Conservation (phyloP, 805 yeast species). For the Ogataea sp. region DNA sequence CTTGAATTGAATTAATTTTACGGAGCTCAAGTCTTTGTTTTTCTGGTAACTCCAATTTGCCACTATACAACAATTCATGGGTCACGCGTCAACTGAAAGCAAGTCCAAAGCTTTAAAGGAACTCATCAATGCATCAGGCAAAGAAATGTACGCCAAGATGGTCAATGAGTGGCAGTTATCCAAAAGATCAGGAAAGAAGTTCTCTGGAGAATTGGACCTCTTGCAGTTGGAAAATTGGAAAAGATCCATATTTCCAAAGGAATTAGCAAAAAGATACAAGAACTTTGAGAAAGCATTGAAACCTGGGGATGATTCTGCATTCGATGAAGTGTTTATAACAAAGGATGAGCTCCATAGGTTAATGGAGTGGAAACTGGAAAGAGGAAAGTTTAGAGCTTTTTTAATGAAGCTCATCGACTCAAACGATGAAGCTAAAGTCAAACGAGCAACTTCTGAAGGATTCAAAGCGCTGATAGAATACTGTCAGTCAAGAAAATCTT, state of each 20-base stretch:
- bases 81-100: background rate
- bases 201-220: constrained; percentile 19
- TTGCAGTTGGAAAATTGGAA: constrained; percentile 33
- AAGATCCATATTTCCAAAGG: constrained; percentile 20
- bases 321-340: constrained; percentile 19
- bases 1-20: no score
- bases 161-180: background rate
- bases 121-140: no score
- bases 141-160: background rate
- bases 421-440: constrained; percentile 26
- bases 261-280: constrained; percentile 17
- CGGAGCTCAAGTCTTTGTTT: no score
- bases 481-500: background rate
- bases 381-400: constrained; percentile 37
- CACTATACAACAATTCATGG: no score
- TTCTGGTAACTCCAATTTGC: no score
- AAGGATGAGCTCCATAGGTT: constrained; percentile 31
- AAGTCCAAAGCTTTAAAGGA: no score
- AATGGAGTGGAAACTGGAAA: constrained; percentile 42
- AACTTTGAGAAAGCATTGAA: constrained; percentile 4
- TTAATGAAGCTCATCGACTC: constrained; percentile 32
- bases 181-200: constrained; percentile 2
- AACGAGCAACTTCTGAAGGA: constrained; percentile 23
- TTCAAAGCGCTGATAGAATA: constrained; percentile 8
- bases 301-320: no score